Evolutionary conservation across 345 rosid species (phyloP).

Genomic region (Trapa incisa): DNA sequence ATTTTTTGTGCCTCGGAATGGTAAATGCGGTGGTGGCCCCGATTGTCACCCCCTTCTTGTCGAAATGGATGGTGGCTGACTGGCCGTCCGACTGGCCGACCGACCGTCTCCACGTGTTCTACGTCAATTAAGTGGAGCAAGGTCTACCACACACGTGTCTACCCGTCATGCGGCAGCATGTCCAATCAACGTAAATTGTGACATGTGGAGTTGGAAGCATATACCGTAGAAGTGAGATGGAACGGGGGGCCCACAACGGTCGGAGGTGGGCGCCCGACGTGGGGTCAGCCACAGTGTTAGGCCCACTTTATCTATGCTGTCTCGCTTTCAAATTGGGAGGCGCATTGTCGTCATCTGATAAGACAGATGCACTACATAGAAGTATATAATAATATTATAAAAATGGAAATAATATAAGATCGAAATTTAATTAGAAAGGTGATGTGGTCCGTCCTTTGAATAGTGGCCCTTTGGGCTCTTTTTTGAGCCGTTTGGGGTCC

Average conservation of each 20-base stretch:
- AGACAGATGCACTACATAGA: background rate
- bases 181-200: constrained; percentile 1
- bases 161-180: background rate
- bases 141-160: background rate
- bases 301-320: background rate
- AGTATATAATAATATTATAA: too few relatives aligned
- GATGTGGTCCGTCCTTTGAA: background rate
- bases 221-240: background rate
- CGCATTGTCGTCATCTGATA: background rate
- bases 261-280: background rate
- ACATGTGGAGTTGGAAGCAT: background rate
- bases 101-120: background rate
- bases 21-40: background rate
- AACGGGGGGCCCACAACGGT: background rate
- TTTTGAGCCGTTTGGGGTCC: background rate
- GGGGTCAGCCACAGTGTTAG: background rate
- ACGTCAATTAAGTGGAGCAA: background rate
- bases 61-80: background rate
- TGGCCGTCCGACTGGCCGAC: too few relatives aligned
- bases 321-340: background rate
- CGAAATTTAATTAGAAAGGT: background rate
- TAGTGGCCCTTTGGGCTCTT: background rate
- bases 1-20: background rate
- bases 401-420: too few relatives aligned
- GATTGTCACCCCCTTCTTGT: background rate